These are phyloP conservation scores for Protomyces inouyei DNA, from an alignment of 1,139 yeast species.

Conservation along the genomic window DNA sequence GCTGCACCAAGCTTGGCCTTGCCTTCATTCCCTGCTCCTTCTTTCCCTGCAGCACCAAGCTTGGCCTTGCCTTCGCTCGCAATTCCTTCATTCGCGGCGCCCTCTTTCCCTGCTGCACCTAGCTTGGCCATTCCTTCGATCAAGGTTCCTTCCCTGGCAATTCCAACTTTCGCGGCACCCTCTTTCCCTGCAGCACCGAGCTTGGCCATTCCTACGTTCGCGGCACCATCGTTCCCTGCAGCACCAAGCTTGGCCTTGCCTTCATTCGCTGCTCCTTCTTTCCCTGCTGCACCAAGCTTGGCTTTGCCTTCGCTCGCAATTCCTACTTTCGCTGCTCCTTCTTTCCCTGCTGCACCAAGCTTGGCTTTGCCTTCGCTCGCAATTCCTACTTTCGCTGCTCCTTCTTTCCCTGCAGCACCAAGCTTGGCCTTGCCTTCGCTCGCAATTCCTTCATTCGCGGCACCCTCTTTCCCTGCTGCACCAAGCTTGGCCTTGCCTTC, in stretches of 20 bases:
- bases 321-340: neutral
- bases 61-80: neutral
- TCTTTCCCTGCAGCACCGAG: neutral
- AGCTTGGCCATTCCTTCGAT: neutral
- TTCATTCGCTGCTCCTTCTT: neutral
- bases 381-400: neutral
- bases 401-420: neutral
- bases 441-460: neutral
- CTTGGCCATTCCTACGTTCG: neutral
- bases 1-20: neutral
- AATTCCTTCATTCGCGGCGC: neutral
- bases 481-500: neutral
- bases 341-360: neutral
- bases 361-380: neutral
- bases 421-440: neutral
- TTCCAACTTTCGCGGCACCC: neutral
- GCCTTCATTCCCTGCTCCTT: neutral
- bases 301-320: neutral
- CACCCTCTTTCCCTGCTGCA: neutral
- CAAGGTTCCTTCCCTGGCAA: neutral
- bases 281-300: neutral
- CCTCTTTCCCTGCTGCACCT: neutral
- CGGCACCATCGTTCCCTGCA: neutral
- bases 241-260: neutral
- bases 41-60: neutral